phyloP scores from a whole-genome alignment of 345 rosid genomes.

The Eucalyptus cloeziana region DNA sequence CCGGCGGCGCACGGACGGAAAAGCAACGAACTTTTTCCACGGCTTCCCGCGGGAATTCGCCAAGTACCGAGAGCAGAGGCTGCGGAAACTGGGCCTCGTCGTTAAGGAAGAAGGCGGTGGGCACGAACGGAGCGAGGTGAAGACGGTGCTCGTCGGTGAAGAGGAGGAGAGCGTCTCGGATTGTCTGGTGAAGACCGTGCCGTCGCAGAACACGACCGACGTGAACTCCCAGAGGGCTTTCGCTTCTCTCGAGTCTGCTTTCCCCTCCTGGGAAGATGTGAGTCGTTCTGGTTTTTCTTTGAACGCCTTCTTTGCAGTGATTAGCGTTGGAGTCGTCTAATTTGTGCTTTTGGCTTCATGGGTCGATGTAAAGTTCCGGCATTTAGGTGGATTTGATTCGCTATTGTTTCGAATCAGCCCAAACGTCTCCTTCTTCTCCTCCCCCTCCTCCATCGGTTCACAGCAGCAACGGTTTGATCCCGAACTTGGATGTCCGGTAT shows the following conservation, averaged over 20 bases:
- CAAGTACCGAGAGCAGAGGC: conserved; percentile 51
- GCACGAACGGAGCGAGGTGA: background rate
- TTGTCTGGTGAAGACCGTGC: conserved; percentile 59
- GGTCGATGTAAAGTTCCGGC: background rate
- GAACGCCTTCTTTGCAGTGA: background rate
- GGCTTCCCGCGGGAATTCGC: conserved; percentile 38
- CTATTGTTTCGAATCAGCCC: background rate
- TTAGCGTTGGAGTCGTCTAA: background rate
- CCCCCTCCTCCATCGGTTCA: too few relatives aligned
- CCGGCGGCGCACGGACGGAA: too few relatives aligned
- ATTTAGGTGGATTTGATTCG: background rate
- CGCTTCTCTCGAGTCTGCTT: conserved; percentile 51
- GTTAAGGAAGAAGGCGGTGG: background rate
- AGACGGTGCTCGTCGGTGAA: too few relatives aligned
- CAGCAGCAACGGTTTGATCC: too few relatives aligned
- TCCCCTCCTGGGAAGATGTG: conserved; percentile 68
- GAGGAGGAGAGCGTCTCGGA: conserved; percentile 60
- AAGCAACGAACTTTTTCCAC: too few relatives aligned
- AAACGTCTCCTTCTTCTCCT: too few relatives aligned
- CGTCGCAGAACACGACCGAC: conserved; percentile 85
- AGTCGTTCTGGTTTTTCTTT: background rate
- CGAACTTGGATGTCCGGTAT: too few relatives aligned
- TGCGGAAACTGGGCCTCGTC: background rate
- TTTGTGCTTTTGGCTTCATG: background rate
- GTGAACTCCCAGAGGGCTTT: conserved; percentile 69